Percentiles rank a stretch among this genome's conserved stretches.
phyloP scores from a whole-genome alignment of 2,329 filamentous ascomycete species.

The Neofusicoccum umdonicola region DNA sequence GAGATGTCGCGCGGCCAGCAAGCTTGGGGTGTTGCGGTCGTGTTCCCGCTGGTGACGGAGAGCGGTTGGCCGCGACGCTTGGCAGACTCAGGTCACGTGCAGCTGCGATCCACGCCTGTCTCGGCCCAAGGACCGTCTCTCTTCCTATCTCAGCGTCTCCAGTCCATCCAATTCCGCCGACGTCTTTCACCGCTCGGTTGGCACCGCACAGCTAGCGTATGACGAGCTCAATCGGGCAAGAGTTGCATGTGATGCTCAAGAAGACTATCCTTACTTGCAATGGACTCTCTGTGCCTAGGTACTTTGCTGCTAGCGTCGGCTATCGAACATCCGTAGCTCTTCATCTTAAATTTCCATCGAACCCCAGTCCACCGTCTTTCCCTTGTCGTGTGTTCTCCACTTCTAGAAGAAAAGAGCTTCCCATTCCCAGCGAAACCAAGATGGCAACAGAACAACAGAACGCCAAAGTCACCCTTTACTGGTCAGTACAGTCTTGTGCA shows the following conservation, averaged over 20 bases:
- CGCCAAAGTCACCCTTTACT: slow-evolving; percentile 36
- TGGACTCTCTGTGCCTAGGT: background rate
- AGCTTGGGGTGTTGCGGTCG: slow-evolving; percentile 5
- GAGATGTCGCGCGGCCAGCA: background rate
- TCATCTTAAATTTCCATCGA: slow-evolving; percentile 7
- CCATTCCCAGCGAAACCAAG: slow-evolving; percentile 12
- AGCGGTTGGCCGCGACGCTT: background rate
- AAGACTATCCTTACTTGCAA: background rate
- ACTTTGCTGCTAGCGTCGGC: slow-evolving; percentile 13
- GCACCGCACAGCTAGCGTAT: background rate
- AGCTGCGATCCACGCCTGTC: background rate
- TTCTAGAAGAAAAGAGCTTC: background rate
- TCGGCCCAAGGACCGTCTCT: background rate
- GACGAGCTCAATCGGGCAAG: background rate
- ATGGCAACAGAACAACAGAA: slow-evolving; percentile 24
- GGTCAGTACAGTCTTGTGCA: slow-evolving; percentile 22
- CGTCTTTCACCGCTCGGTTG: background rate
- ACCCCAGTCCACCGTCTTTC: background rate
- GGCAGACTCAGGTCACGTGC: background rate
- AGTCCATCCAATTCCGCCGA: background rate
- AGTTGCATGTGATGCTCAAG: background rate
- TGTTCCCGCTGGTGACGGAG: slow-evolving; percentile 1
- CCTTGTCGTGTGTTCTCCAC: background rate
- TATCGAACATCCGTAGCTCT: slow-evolving; percentile 1
- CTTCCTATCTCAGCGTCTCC: background rate